These are phyloP conservation scores for Termitomyces sp. DNA, from an alignment of 768 basidiomycete species.

Conservation along the genomic window DNA sequence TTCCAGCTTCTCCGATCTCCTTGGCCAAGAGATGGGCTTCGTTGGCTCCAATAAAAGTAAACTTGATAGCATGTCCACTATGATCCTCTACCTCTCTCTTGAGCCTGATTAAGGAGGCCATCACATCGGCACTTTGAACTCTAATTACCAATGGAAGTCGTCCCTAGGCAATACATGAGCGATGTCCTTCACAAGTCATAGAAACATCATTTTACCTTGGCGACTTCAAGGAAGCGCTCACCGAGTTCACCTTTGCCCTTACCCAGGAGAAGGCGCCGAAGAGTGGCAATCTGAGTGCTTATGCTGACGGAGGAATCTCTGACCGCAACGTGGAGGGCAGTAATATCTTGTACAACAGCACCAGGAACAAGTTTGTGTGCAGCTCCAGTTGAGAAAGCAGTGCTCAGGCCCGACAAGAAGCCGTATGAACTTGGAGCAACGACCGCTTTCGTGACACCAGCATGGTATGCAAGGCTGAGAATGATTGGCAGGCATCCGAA, in stretches of 20 bases:
- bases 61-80: conserved; percentile 33
- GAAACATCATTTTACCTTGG: conserved; percentile 25
- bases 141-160: conserved; percentile 68
- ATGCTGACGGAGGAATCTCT: conserved; percentile 46
- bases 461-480: conserved; percentile 58
- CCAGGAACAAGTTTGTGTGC: conserved; percentile 53
- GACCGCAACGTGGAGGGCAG: conserved; percentile 64
- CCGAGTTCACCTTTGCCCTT: conserved; percentile 32
- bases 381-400: conserved; percentile 58
- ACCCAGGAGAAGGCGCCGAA: conserved; percentile 59
- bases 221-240: conserved; percentile 40
- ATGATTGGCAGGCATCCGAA: neutral
- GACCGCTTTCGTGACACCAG: conserved; percentile 55
- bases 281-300: conserved; percentile 72
- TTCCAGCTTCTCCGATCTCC: conserved; percentile 47
- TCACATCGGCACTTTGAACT: conserved; percentile 74
- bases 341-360: conserved; percentile 57
- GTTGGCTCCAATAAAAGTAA: conserved; percentile 60
- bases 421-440: conserved; percentile 50
- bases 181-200: neutral
- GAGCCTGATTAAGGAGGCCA: conserved; percentile 67
- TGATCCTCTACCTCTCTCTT: conserved; percentile 54
- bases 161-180: conserved; percentile 35
- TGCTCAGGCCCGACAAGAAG: conserved; percentile 59
- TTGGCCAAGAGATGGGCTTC: conserved; percentile 69